These are phyloP conservation scores for Phytophthora pistaciae DNA, from an alignment of 352 stramenopile species.

Conservation along the genomic window DNA sequence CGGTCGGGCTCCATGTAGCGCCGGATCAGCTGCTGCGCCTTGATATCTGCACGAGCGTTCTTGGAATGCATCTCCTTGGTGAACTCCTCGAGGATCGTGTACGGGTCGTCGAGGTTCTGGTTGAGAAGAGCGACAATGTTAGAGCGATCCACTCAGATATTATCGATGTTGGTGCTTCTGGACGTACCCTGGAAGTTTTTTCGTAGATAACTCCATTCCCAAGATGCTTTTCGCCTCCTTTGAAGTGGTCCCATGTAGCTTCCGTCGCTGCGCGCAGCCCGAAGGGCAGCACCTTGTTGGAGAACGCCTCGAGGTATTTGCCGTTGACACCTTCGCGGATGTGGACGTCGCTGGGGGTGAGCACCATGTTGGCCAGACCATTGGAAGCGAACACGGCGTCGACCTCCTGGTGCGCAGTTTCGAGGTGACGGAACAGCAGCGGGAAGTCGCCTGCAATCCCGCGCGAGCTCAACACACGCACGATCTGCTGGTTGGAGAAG, in stretches of 20 bases:
- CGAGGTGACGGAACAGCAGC: slow-evolving; percentile 38
- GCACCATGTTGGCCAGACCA: slow-evolving; percentile 41
- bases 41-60: slow-evolving; percentile 54
- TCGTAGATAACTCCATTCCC: slow-evolving; percentile 48
- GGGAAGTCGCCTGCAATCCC: slow-evolving; percentile 38
- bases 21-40: slow-evolving; percentile 59
- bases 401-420: slow-evolving; percentile 38
- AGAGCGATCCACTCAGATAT: slow-evolving; percentile 1
- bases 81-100: slow-evolving; percentile 65
- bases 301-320: slow-evolving; percentile 51
- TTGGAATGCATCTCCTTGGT: slow-evolving; percentile 61
- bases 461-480: slow-evolving; percentile 23
- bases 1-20: slow-evolving; percentile 59
- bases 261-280: slow-evolving; percentile 39
- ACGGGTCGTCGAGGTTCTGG: slow-evolving; percentile 36
- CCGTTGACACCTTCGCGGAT: slow-evolving; percentile 46
- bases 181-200: slow-evolving; percentile 39
- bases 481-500: slow-evolving; percentile 30
- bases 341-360: slow-evolving; percentile 39
- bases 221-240: slow-evolving; percentile 41
- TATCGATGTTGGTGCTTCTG: not conserved
- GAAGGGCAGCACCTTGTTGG: slow-evolving; percentile 55
- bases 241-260: slow-evolving; percentile 55
- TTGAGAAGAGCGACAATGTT: not conserved
- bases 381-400: slow-evolving; percentile 45